Conservation (phyloP, 2,329 filamentous ascomycete genomes). For the Fusarium zealandicum region DNA sequence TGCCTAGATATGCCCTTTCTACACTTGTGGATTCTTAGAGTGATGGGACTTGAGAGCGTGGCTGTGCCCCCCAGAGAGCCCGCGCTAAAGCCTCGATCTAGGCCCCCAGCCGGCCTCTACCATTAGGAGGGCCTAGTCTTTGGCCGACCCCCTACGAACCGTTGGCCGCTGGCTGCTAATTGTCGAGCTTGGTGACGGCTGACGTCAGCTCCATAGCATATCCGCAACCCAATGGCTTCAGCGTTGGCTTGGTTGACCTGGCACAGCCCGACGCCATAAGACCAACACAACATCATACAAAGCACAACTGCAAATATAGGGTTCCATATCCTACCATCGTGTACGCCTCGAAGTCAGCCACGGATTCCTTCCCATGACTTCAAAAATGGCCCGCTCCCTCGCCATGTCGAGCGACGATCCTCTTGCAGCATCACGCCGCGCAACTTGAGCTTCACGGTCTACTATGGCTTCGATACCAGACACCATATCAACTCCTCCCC, state of each 20-base stretch:
- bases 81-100: constrained; percentile 5
- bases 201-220: constrained; percentile 14
- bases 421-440: neutral
- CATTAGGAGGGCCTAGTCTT: neutral
- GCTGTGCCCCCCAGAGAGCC: constrained; percentile 14
- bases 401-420: neutral
- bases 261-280: constrained; percentile 13
- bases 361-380: neutral
- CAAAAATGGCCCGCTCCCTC: constrained; percentile 12
- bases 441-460: no score
- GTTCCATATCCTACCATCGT: no score
- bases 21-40: no score
- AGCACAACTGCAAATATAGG: no score
- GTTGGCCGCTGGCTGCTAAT: neutral
- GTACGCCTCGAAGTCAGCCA: constrained; percentile 1
- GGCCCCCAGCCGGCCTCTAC: neutral
- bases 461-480: constrained; percentile 1
- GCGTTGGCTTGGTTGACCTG: neutral
- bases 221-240: constrained; percentile 6
- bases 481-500: neutral
- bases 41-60: neutral
- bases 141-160: neutral
- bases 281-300: neutral
- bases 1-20: no score
- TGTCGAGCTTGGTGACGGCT: constrained; percentile 11